phyloP scores from a whole-genome alignment of 1,284 basidiomycete species.

The Pseudozyma hubeiensis region DNA sequence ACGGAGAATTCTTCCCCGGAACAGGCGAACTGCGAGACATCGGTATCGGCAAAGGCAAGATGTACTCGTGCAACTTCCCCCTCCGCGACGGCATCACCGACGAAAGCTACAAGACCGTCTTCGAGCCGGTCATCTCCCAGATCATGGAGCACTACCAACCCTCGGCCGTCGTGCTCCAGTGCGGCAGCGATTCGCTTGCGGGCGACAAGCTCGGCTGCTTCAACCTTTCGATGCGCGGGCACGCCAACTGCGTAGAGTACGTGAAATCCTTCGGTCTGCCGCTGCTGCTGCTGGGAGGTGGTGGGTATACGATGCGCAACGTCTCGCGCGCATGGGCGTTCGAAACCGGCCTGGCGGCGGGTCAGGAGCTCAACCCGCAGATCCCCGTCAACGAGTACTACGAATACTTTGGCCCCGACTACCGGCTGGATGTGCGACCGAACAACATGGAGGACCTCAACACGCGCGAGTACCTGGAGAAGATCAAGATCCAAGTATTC shows the following conservation, averaged over 20 bases:
- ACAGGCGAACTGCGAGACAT: slow-evolving; percentile 96
- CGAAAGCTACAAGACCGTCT: slow-evolving; percentile 93
- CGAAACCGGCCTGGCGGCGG: slow-evolving; percentile 96
- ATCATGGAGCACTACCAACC: slow-evolving; percentile 98
- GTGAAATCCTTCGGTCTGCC: slow-evolving; percentile 97
- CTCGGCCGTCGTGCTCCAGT: slow-evolving; percentile 95
- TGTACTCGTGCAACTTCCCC: slow-evolving; percentile 92
- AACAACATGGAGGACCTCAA: slow-evolving; percentile 98
- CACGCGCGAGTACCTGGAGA: slow-evolving; percentile 89
- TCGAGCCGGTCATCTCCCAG: slow-evolving; percentile 92
- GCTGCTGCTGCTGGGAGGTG: slow-evolving; percentile 90
- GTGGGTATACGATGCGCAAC: slow-evolving; percentile 98
- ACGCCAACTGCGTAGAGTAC: slow-evolving; percentile 96
- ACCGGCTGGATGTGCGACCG: slow-evolving; percentile 93
- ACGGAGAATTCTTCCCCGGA: slow-evolving; percentile 98
- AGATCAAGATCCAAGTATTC: slow-evolving; percentile 90
- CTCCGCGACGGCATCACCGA: slow-evolving; percentile 95
- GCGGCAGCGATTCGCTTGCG: slow-evolving; percentile 96
- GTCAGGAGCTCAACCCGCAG: slow-evolving; percentile 85
- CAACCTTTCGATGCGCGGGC: slow-evolving; percentile 96
- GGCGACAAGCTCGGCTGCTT: slow-evolving; percentile 96
- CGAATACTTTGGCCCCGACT: slow-evolving; percentile 98
- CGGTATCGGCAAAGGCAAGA: slow-evolving; percentile 80
- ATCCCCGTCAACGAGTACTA: slow-evolving; percentile 75
- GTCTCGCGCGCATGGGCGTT: slow-evolving; percentile 97